A percentile compares a stretch with the other conserved stretches of the same genome.
phyloP scores from a whole-genome alignment of 768 basidiomycete species.

The Pleurotus pulmonarius region DNA sequence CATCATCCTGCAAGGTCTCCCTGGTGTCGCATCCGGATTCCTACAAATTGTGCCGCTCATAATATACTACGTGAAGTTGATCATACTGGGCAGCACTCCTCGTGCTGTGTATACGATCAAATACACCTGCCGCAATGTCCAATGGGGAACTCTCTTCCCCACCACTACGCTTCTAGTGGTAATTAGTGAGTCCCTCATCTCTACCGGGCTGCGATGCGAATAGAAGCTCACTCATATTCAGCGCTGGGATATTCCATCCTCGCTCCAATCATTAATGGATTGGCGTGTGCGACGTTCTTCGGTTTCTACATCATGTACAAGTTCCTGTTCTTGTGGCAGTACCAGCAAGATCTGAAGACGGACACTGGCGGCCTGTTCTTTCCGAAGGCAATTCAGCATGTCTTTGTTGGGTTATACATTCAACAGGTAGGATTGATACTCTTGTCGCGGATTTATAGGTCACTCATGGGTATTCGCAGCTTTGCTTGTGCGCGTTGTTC shows the following conservation, averaged over 20 bases:
- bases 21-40: slow-evolving; percentile 78
- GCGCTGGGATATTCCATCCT: slow-evolving; percentile 84
- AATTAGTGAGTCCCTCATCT: slow-evolving; percentile 54
- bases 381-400: slow-evolving; percentile 88
- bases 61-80: slow-evolving; percentile 88
- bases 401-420: slow-evolving; percentile 93
- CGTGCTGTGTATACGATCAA: slow-evolving; percentile 83
- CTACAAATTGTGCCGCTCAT: slow-evolving; percentile 70
- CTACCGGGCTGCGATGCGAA: not conserved
- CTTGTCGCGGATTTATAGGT: not conserved
- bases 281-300: slow-evolving; percentile 80
- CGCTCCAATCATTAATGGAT: slow-evolving; percentile 90
- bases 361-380: slow-evolving; percentile 96
- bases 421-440: slow-evolving; percentile 43
- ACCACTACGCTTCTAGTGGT: slow-evolving; percentile 74
- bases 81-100: slow-evolving; percentile 85
- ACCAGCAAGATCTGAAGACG: slow-evolving; percentile 59
- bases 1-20: slow-evolving; percentile 75
- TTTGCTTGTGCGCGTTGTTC: slow-evolving; percentile 85
- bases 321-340: slow-evolving; percentile 80
- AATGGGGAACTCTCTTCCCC: slow-evolving; percentile 78
- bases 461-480: slow-evolving; percentile 3
- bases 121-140: slow-evolving; percentile 61
- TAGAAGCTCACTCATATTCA: slow-evolving; percentile 22
- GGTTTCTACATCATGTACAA: slow-evolving; percentile 82